Evolutionary conservation across 2,329 filamentous ascomycete species (phyloP).

Genomic region (Madurella mycetomatis): DNA sequence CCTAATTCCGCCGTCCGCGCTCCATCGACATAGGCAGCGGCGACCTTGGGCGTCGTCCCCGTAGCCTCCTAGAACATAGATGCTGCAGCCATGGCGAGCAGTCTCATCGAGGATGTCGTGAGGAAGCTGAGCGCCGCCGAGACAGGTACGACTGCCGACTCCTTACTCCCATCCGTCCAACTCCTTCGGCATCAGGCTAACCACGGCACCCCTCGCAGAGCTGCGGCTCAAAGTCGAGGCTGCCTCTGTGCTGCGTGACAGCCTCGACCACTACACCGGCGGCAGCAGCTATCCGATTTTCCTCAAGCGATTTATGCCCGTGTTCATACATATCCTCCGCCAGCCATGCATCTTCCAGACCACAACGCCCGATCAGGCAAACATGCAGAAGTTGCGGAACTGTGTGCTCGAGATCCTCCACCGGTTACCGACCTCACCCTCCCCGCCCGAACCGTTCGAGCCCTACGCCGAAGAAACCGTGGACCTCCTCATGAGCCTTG

Average conservation of each 20-base stretch:
- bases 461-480: conserved; percentile 84
- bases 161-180: not conserved
- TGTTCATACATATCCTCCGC: conserved; percentile 80
- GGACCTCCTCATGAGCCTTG: conserved; percentile 82
- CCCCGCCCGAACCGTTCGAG: conserved; percentile 75
- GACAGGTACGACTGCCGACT: conserved; percentile 42
- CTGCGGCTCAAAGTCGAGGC: conserved; percentile 75
- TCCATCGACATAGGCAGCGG: conserved; percentile 20
- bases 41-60: conserved; percentile 19
- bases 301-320: conserved; percentile 80
- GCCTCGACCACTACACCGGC: conserved; percentile 80
- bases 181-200: conserved; percentile 9
- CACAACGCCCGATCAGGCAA: conserved; percentile 76
- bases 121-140: conserved; percentile 55
- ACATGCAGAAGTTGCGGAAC: conserved; percentile 73
- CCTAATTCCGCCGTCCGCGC: not conserved
- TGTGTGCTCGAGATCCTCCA: conserved; percentile 93
- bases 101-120: conserved; percentile 59
- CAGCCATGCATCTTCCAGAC: conserved; percentile 88
- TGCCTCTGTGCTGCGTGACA: conserved; percentile 83
- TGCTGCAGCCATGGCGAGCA: conserved; percentile 57
- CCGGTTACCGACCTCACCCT: conserved; percentile 67
- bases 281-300: conserved; percentile 75
- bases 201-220: conserved; percentile 49
- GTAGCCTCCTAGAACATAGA: conserved; percentile 34